Base-by-base conservation (phyloP, 140 eudicot species). In the Flaveria floridana region DNA sequence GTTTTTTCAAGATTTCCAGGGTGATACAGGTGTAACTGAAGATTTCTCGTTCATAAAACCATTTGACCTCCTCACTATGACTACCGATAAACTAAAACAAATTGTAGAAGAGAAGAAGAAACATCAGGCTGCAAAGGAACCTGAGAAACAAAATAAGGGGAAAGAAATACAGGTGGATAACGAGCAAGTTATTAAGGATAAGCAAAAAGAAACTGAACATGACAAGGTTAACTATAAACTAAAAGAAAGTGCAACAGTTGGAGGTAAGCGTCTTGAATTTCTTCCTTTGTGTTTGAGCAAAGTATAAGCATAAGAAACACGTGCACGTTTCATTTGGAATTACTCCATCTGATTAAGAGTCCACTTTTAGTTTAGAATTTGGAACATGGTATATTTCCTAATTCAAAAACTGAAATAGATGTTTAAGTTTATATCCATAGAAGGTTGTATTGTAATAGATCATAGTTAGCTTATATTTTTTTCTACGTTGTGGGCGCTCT, bases 41-140 rank as follows among this genome's bases (percentile, higher is more conserved):
- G 92, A 86, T 76, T 90, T 88, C 71, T 70, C 77, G 14, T 79
- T 81, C 50, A 72, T 88, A 15, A 79, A 70, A 64, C 88, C 92
- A 72, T 55, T 83, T 71, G 95, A 90, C 67, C 90, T 90, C 74
- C 79, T 88, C 9, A 90, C 88, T n/a, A 88, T 84, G 80, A 83
- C 86, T 81, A 84, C 79, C 1, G 7, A 71, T 69, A 87, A 82
- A 78, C 76, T 86, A 76, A 80, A 68, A 72, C 77, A 57, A 48
- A 73, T 76, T 4, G 68, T 88, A 55, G 78, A 65, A 37, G 88
- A 86, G 76, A 82, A 46, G 72, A 85, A 52, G 75, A 79, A 71
- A 71, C 50, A 65, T 18, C 56, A 76, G 75, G 79, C 74, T 63
- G 73, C 65, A 23, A 57, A 71, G 68, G 80, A 72, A 26, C 73